Evolutionary conservation across 1,139 yeast genomes (phyloP).

Genomic region (Starmera stellimalicola): DNA sequence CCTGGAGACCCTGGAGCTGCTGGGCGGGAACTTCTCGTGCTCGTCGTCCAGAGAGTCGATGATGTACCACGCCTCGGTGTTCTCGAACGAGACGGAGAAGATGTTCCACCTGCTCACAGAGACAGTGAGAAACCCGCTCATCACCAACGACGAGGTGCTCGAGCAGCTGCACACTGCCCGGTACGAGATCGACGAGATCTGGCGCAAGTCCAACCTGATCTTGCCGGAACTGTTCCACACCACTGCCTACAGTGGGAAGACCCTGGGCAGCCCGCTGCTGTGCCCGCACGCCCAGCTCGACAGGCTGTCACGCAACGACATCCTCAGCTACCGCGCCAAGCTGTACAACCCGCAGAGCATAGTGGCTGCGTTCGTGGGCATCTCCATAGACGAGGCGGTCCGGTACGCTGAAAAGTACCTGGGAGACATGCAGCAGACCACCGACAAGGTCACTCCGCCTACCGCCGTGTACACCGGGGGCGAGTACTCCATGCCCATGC

Average conservation of each 20-base stretch:
- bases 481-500: slow-evolving; percentile 56
- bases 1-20: slow-evolving; percentile 63
- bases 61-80: slow-evolving; percentile 91
- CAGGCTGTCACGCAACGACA: slow-evolving; percentile 39
- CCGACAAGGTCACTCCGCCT: slow-evolving; percentile 25
- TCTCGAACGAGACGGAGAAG: slow-evolving; percentile 73
- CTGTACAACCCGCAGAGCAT: slow-evolving; percentile 76
- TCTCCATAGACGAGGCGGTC: slow-evolving; percentile 62
- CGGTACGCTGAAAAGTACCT: slow-evolving; percentile 53
- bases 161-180: slow-evolving; percentile 70
- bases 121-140: slow-evolving; percentile 62
- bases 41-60: slow-evolving; percentile 87
- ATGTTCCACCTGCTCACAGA: slow-evolving; percentile 80
- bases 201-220: slow-evolving; percentile 77
- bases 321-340: slow-evolving; percentile 52
- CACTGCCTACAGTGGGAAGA: slow-evolving; percentile 63
- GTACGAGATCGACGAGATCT: slow-evolving; percentile 76
- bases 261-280: slow-evolving; percentile 78
- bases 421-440: slow-evolving; percentile 44
- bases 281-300: slow-evolving; percentile 69
- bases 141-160: slow-evolving; percentile 59
- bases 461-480: slow-evolving; percentile 76
- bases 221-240: slow-evolving; percentile 83
- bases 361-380: slow-evolving; percentile 86
- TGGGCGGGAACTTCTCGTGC: slow-evolving; percentile 95